phyloP scores from a whole-genome alignment of 345 rosid genomes.

The Hibiscus trionum region DNA sequence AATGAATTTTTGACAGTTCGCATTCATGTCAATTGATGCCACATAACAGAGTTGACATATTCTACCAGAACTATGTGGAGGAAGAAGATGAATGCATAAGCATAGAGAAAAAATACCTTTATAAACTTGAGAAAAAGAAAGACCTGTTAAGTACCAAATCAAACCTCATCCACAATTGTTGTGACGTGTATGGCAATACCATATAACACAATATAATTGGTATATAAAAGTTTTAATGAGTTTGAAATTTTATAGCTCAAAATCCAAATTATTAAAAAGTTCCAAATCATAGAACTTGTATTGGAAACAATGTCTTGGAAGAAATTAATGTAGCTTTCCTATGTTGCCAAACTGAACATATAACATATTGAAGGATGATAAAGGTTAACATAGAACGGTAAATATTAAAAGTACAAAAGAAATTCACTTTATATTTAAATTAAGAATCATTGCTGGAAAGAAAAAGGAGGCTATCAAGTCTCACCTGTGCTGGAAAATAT shows the following conservation, averaged over 20 bases:
- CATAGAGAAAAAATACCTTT: too few relatives aligned
- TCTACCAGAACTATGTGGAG: neutral
- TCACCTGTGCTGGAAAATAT: conserved; percentile 96
- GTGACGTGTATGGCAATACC: neutral
- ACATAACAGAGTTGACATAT: neutral
- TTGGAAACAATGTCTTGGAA: neutral
- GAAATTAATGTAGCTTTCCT: neutral
- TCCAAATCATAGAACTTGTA: neutral
- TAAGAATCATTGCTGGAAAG: neutral
- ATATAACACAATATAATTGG: neutral
- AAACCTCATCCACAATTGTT: neutral
- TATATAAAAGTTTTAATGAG: neutral
- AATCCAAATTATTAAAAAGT: neutral
- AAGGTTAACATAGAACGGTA: neutral
- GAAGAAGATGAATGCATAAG: neutral
- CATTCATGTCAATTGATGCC: neutral
- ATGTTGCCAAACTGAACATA: neutral
- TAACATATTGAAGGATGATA: neutral
- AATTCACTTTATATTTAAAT: neutral
- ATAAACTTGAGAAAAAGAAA: neutral
- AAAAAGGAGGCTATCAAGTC: conserved; percentile 2
- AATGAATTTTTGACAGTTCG: neutral
- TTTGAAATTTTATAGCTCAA: neutral
- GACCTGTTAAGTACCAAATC: neutral
- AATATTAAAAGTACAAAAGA: neutral